phyloP scores from a whole-genome alignment of 73 alveolate species.

The Paramecium primaurelia region DNA sequence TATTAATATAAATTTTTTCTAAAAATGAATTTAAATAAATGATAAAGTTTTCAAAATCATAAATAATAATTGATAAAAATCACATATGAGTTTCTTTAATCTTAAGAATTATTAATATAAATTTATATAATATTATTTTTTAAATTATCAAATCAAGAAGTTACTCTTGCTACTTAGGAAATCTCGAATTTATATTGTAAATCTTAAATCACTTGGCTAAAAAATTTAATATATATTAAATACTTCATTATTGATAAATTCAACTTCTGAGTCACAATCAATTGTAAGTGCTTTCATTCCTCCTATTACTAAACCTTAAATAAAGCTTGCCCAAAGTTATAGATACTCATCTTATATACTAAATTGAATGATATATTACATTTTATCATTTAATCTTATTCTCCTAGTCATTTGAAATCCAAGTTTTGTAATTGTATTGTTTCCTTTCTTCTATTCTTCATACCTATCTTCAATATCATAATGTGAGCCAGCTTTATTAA shows the following conservation, averaged over 20 bases:
- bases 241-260: conserved; percentile 1
- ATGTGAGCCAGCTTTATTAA: neutral
- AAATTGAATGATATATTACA: neutral
- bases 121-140: neutral
- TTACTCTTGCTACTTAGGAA: neutral
- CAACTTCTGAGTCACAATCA: conserved; percentile 26
- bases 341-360: conserved; percentile 14
- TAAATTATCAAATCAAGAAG: neutral
- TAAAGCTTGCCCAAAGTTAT: neutral
- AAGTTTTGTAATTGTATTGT: neutral
- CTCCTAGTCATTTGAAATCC: conserved; percentile 40
- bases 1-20: no score
- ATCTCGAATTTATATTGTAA: neutral
- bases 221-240: neutral
- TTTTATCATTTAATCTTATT: conserved; percentile 25
- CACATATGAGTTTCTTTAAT: no score
- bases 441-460: conserved; percentile 21
- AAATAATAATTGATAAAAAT: no score
- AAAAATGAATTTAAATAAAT: no score
- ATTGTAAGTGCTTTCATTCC: conserved; percentile 45
- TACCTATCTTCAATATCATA: conserved; percentile 10
- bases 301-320: conserved; percentile 27
- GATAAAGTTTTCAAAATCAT: no score
- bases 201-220: conserved; percentile 36
- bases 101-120: neutral